Percentiles rank a stretch among this genome's conserved stretches.
Evolutionary conservation across 768 basidiomycete species (phyloP).

Genomic region (Hortiboletus campestris): DNA sequence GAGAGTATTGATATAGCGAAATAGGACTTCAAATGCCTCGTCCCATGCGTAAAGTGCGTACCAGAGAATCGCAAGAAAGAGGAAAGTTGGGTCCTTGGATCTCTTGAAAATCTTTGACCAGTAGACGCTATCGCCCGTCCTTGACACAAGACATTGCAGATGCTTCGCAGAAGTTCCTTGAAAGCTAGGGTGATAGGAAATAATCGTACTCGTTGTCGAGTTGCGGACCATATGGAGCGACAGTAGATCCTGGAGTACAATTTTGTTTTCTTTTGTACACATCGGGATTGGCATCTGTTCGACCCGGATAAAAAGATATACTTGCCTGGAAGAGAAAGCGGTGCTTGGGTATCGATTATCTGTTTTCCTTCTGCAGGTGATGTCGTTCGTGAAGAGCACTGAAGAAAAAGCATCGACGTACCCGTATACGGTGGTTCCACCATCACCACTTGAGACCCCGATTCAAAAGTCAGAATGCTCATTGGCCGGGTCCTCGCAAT

Average conservation of each 20-base stretch:
- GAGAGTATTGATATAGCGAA: constrained; percentile 48
- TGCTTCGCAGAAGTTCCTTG: constrained; percentile 25
- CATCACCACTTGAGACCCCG: neutral
- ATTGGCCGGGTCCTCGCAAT: constrained; percentile 13
- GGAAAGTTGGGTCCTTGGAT: constrained; percentile 33
- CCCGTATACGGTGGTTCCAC: constrained; percentile 9
- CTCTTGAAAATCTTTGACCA: constrained; percentile 32
- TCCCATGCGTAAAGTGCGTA: constrained; percentile 64
- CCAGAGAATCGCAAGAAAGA: constrained; percentile 47
- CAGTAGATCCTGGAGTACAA: constrained; percentile 34
- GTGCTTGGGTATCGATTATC: constrained; percentile 31
- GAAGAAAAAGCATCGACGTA: neutral
- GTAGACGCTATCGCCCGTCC: constrained; percentile 34
- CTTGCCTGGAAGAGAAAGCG: constrained; percentile 26
- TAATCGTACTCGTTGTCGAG: constrained; percentile 33
- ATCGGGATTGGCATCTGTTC: neutral
- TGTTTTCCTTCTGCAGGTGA: constrained; percentile 14
- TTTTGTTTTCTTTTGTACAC: constrained; percentile 10
- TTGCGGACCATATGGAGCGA: constrained; percentile 39
- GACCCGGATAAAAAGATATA: neutral
- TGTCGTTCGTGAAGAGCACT: neutral
- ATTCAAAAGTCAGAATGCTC: constrained; percentile 15
- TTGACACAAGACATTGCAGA: constrained; percentile 26
- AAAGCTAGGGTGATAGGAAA: constrained; percentile 31
- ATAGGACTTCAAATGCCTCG: constrained; percentile 51